These are phyloP conservation scores for Umbelopsis ramanniana DNA, from an alignment of 192 early-diverging fungal genomes.

Conservation along the genomic window DNA sequence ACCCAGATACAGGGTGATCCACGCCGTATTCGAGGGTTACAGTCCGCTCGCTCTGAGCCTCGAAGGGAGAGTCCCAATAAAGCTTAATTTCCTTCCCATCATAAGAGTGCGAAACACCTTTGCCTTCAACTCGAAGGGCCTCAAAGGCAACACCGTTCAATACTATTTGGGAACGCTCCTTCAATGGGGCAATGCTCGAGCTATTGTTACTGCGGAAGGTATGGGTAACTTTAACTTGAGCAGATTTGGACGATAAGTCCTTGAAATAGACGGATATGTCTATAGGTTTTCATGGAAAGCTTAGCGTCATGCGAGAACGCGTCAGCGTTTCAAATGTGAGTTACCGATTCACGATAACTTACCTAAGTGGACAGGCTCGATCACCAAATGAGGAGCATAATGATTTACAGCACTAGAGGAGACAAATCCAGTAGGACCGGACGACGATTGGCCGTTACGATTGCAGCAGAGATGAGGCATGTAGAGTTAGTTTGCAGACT, in stretches of 20 bases:
- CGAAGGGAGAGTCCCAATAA: slow-evolving; percentile 42
- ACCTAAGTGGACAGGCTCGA: slow-evolving; percentile 42
- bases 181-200: not conserved
- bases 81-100: slow-evolving; percentile 42
- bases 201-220: slow-evolving; percentile 26
- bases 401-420: slow-evolving; percentile 29
- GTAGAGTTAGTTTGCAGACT: not conserved
- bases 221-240: slow-evolving; percentile 22
- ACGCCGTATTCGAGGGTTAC: slow-evolving; percentile 42
- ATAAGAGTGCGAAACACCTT: slow-evolving; percentile 29
- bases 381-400: slow-evolving; percentile 44
- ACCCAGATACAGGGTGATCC: slow-evolving; percentile 42
- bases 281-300: not conserved
- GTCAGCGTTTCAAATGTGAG: no score
- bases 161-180: slow-evolving; percentile 27
- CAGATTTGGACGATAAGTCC: slow-evolving; percentile 23
- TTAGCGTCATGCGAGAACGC: no score
- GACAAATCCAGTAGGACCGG: slow-evolving; percentile 24
- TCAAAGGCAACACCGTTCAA: slow-evolving; percentile 45
- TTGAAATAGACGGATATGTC: slow-evolving; percentile 40
- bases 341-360: not conserved
- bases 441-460: not conserved
- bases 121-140: slow-evolving; percentile 29
- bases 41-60: slow-evolving; percentile 30
- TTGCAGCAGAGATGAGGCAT: slow-evolving; percentile 36